These are phyloP conservation scores for Lactarius evosmus DNA, from an alignment of 768 basidiomycete genomes.

Conservation along the genomic window DNA sequence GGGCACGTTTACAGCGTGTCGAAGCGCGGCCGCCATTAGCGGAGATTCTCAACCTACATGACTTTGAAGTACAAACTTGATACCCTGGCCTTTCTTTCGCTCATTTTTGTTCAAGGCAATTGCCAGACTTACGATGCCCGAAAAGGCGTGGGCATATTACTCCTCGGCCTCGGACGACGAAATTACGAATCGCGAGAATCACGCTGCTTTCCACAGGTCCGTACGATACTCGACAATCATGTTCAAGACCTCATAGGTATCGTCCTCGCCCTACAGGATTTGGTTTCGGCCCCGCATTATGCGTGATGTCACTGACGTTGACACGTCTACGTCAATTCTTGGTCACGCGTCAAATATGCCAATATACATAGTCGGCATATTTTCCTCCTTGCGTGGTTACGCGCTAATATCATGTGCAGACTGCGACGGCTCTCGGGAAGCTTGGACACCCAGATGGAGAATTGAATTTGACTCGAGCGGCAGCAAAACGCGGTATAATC, in stretches of 20 bases:
- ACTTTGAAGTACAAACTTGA: conserved; percentile 70
- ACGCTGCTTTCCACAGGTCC: conserved; percentile 85
- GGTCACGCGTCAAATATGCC: conserved; percentile 75
- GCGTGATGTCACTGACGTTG: conserved; percentile 80
- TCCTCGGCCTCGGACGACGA: conserved; percentile 97
- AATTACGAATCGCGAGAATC: conserved; percentile 86
- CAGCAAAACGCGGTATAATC: conserved; percentile 71
- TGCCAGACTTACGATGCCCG: conserved; percentile 74
- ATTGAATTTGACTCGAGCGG: conserved; percentile 84
- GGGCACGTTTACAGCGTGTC: conserved; percentile 59
- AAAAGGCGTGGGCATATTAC: conserved; percentile 95
- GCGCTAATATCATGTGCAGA: conserved; percentile 35
- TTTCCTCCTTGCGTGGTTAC: not conserved
- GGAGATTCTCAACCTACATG: conserved; percentile 86
- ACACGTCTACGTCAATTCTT: conserved; percentile 80
- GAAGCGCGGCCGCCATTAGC: conserved; percentile 65
- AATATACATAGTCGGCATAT: conserved; percentile 62
- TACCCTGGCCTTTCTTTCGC: not conserved
- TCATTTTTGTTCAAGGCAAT: conserved; percentile 54
- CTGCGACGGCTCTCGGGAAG: conserved; percentile 89
- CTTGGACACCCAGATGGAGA: conserved; percentile 96
- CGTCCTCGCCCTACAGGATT: conserved; percentile 26
- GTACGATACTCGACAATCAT: conserved; percentile 4
- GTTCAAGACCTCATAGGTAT: no score
- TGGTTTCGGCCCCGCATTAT: conserved; percentile 44